Evolutionary conservation across 148 eudicot species (phyloP).

Genomic region (Silene latifolia): DNA sequence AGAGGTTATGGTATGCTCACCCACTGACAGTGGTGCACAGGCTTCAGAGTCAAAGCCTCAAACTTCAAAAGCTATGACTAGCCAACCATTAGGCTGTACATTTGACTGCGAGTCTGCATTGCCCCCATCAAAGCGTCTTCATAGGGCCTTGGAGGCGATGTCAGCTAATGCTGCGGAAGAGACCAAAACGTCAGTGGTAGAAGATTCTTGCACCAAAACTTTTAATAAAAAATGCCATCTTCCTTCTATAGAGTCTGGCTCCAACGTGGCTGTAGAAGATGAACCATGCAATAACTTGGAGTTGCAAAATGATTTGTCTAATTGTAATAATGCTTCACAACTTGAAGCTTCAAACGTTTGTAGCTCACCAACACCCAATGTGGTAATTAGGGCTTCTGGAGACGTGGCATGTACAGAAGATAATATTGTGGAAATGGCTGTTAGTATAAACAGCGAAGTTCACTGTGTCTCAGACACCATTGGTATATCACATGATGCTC

Average conservation of each 20-base stretch:
- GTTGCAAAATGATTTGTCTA: slow-evolving; percentile 19
- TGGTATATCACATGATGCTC: slow-evolving; percentile 21
- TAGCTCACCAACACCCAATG: slow-evolving; percentile 21
- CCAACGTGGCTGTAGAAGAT: slow-evolving; percentile 19
- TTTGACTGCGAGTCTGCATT: slow-evolving; percentile 89
- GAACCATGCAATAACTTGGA: slow-evolving; percentile 20
- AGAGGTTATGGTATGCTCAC: slow-evolving; percentile 26
- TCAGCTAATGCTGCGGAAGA: slow-evolving; percentile 91
- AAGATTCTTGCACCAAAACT: slow-evolving; percentile 17
- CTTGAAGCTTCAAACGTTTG: slow-evolving; percentile 23
- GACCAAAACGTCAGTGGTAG: slow-evolving; percentile 29
- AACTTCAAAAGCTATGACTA: slow-evolving; percentile 39
- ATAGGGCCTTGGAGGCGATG: slow-evolving; percentile 97
- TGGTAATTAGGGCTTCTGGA: slow-evolving; percentile 17
- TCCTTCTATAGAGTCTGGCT: slow-evolving; percentile 19
- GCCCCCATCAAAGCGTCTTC: slow-evolving; percentile 96
- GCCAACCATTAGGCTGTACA: slow-evolving; percentile 37
- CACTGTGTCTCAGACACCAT: slow-evolving; percentile 15
- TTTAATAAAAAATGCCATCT: slow-evolving; percentile 28
- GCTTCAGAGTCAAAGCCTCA: slow-evolving; percentile 36
- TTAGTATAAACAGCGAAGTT: slow-evolving; percentile 20
- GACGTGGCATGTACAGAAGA: slow-evolving; percentile 18
- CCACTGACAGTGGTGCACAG: slow-evolving; percentile 27
- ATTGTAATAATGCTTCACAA: slow-evolving; percentile 21
- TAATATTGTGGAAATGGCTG: slow-evolving; percentile 22